Evolutionary conservation across 179 eudicot species (phyloP).

Genomic region (Silene coronaria): DNA sequence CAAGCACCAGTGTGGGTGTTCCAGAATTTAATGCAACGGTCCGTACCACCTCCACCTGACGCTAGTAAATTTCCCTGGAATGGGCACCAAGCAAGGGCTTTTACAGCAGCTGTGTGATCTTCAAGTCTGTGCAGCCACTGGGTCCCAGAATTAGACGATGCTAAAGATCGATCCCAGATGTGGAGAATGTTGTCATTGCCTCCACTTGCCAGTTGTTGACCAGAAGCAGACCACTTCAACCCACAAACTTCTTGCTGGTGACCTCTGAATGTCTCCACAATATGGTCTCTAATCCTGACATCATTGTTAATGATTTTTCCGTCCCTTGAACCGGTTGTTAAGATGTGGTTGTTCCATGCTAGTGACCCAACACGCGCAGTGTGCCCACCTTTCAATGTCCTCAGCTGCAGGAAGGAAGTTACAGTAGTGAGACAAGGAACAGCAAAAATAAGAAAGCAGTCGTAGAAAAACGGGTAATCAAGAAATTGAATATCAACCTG

Average conservation of each 20-base stretch:
- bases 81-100: slow-evolving; percentile 93
- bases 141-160: slow-evolving; percentile 58
- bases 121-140: slow-evolving; percentile 84
- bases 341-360: slow-evolving; percentile 74
- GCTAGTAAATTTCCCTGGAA: slow-evolving; percentile 81
- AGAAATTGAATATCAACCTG: slow-evolving; percentile 28
- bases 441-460: not conserved
- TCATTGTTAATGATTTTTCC: slow-evolving; percentile 68
- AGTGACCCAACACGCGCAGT: slow-evolving; percentile 63
- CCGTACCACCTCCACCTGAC: slow-evolving; percentile 84
- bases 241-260: slow-evolving; percentile 93
- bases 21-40: slow-evolving; percentile 80
- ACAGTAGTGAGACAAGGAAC: slow-evolving; percentile 10
- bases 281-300: slow-evolving; percentile 57
- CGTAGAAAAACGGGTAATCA: not conserved
- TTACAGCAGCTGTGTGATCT: slow-evolving; percentile 91
- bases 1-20: slow-evolving; percentile 82
- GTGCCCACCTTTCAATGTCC: slow-evolving; percentile 74
- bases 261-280: slow-evolving; percentile 70
- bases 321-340: slow-evolving; percentile 80
- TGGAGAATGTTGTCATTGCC: slow-evolving; percentile 85
- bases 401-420: slow-evolving; percentile 40
- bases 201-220: slow-evolving; percentile 81
- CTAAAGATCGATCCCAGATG: slow-evolving; percentile 74
- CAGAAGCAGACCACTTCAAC: slow-evolving; percentile 85